These are phyloP conservation scores for Syzygium syzygioides DNA, from an alignment of 441 rosid species.

Conservation along the genomic window DNA sequence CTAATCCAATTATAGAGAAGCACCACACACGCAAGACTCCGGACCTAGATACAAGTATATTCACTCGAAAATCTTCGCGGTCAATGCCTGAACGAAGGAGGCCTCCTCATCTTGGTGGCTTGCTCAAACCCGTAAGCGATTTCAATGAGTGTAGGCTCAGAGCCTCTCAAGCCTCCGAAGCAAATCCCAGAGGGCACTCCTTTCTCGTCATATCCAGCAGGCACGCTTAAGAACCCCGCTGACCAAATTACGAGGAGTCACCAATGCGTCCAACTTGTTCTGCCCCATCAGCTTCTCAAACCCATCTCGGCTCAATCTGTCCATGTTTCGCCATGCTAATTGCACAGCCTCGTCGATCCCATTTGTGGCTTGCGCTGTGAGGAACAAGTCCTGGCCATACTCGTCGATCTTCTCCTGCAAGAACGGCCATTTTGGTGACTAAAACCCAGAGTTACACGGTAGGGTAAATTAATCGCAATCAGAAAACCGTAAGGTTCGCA, in stretches of 20 bases:
- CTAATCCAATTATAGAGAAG: neutral
- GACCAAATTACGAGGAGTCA: too few species aligned
- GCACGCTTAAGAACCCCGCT: too few species aligned
- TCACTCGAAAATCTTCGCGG: neutral
- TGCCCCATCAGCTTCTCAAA: neutral
- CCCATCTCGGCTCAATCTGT: neutral
- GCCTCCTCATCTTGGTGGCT: constrained; percentile 12
- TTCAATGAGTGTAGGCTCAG: constrained; percentile 16
- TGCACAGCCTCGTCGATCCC: neutral
- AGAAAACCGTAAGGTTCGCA: neutral
- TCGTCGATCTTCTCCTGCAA: neutral
- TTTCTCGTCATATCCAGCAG: constrained; percentile 14
- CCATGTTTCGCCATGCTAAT: neutral
- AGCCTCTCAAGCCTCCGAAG: constrained; percentile 19
- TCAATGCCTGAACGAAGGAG: neutral
- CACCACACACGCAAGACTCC: neutral
- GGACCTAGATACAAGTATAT: neutral
- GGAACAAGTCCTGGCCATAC: neutral
- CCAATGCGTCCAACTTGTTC: neutral
- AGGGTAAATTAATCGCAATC: neutral
- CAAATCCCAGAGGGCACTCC: constrained; percentile 20
- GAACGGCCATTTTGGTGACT: neutral
- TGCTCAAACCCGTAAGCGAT: constrained; percentile 18
- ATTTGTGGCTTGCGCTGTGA: neutral
- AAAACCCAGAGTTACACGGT: neutral